Evolutionary conservation across 2,329 filamentous ascomycete genomes (phyloP), one percentile per base, ranked within the genome.

Genomic region (Leptographium lundbergii): DNA sequence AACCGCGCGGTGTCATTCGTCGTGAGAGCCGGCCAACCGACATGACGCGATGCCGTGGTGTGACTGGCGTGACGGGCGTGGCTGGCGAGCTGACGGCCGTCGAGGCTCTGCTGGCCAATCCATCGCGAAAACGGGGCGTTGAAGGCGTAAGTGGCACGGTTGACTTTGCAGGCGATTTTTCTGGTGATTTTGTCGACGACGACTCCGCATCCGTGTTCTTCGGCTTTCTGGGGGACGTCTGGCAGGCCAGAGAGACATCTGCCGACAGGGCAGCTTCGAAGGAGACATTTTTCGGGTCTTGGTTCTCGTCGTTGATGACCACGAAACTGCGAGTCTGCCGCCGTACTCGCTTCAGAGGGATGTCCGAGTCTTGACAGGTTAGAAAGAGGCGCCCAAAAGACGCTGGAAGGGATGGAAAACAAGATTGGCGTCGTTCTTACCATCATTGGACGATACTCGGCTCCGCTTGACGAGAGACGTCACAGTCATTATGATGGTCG

Each of bases 41-140:
- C 74, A 89, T 86, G 60, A 96, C 86, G 59, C 89, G 84, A 70
- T 95, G 91, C 60, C 89, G 84, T 51, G 92, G 92, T 6, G 92
- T 96, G 58, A 86, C 79, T 3, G 88, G 87, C 24, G 84, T 79
- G 63, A 82, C 80, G 1, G 63, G 63, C 14, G 61, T 56, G 24
- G 42, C 52, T 63, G 82, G 80, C 2, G 63, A 60, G 2, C 59
- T 53, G 19, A 42, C 7, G 10, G 48, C 36, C 14, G 52, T 4
- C 5, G 56, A 47, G 14, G 34, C 27, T 17, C 27, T 19, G 24
- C 34, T n/a, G 24, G 34, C 25, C 25, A 36, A 19, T 54, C 81
- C 89, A 82, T 96, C 87, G 71, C 88, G 83, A 68, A 90, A 88
- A 65, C 89, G 81, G 29, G 88, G 85, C 13, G 89, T 91, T 25